phyloP scores from a whole-genome alignment of 2,329 filamentous ascomycete genomes.

The Trichoderma asperellum region DNA sequence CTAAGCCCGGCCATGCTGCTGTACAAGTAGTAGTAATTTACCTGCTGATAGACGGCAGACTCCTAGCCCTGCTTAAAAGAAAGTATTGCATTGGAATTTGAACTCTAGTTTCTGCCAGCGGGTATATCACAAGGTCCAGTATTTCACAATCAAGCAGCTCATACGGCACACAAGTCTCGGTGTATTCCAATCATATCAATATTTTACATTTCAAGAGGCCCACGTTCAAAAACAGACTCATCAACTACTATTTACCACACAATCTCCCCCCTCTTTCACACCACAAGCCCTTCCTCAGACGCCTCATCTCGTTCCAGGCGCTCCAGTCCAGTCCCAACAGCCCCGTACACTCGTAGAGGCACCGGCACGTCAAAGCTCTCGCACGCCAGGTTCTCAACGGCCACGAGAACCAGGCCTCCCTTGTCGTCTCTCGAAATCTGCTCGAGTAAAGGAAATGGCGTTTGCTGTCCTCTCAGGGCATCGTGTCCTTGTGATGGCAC shows the following conservation, averaged over 20 bases:
- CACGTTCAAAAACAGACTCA: neutral
- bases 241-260: neutral
- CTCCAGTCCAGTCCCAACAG: constrained; percentile 61
- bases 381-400: constrained; percentile 75
- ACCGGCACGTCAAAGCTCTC: constrained; percentile 92
- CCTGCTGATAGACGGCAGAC: neutral
- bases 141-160: neutral
- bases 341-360: constrained; percentile 78
- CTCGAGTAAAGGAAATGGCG: constrained; percentile 66
- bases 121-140: neutral
- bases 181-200: neutral
- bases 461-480: constrained; percentile 31
- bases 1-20: neutral
- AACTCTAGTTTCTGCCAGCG: neutral
- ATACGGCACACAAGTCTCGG: neutral
- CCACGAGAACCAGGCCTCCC: constrained; percentile 72
- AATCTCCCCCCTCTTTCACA: constrained; percentile 37
- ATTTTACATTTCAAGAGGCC: constrained; percentile 9
- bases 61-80: neutral
- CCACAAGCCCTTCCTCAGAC: constrained; percentile 50
- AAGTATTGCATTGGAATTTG: no score
- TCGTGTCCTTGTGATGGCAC: constrained; percentile 61
- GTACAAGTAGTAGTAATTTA: neutral
- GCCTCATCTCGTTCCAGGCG: constrained; percentile 60
- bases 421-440: constrained; percentile 78